Percentiles rank a stretch among this genome's conserved stretches.
Evolutionary conservation across 2,329 filamentous ascomycete species (phyloP).

Genomic region (Colletotrichum brevisporum): DNA sequence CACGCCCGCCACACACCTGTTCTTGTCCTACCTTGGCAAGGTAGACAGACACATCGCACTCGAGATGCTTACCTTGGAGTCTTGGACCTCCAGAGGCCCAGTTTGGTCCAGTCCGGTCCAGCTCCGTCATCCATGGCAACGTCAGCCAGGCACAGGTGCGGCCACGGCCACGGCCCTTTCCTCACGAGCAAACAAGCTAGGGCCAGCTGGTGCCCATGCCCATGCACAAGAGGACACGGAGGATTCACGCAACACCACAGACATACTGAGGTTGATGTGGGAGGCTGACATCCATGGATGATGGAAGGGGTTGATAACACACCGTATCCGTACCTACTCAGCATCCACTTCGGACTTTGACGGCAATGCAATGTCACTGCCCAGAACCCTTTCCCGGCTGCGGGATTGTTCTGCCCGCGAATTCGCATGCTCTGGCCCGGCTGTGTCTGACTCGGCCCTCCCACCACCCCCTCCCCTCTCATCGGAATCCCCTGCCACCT

Average conservation of each 20-base stretch:
- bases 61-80: no score
- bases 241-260: neutral
- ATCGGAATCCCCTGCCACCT: conserved; percentile 38
- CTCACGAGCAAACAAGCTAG: neutral
- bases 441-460: neutral
- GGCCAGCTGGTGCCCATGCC: conserved; percentile 7
- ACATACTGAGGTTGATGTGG: no score
- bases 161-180: neutral
- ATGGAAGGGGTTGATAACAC: no score
- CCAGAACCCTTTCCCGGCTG: neutral
- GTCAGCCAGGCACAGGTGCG: conserved; percentile 11
- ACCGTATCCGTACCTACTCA: no score
- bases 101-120: conserved; percentile 7
- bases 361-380: neutral
- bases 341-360: no score
- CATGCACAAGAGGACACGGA: neutral
- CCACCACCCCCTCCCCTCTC: neutral
- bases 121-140: neutral
- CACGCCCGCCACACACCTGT: neutral
- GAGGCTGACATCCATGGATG: no score
- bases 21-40: conserved; percentile 8
- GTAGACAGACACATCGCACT: neutral
- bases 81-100: neutral
- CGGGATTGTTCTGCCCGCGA: neutral
- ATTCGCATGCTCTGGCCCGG: neutral